Conservation (phyloP, 2,329 filamentous ascomycete species). For the Coniella vitis region DNA sequence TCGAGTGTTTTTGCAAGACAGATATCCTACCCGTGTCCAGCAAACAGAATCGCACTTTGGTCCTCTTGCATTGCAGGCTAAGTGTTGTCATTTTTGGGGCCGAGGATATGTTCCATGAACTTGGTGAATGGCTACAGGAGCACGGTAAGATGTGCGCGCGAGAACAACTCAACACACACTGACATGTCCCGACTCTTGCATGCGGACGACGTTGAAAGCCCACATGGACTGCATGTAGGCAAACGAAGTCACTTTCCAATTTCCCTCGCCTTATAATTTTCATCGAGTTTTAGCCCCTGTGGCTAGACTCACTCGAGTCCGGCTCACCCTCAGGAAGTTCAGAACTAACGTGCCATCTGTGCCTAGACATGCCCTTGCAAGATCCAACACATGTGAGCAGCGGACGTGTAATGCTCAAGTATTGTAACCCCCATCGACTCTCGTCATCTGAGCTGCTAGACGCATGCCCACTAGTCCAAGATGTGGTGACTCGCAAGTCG, state of each 20-base stretch:
- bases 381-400: background rate
- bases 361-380: background rate
- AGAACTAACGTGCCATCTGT: too few species aligned
- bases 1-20: constrained; percentile 4
- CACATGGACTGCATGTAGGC: too few species aligned
- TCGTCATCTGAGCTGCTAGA: background rate
- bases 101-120: background rate
- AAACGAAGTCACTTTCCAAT: too few species aligned
- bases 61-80: constrained; percentile 5
- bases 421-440: constrained; percentile 12
- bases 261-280: too few species aligned
- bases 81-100: background rate
- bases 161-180: too few species aligned
- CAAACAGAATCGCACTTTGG: background rate
- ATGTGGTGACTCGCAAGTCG: background rate
- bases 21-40: background rate
- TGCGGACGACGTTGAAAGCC: too few species aligned
- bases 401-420: background rate
- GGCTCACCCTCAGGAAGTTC: too few species aligned
- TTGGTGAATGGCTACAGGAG: constrained; percentile 4
- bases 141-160: too few species aligned
- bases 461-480: background rate
- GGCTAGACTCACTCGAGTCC: too few species aligned
- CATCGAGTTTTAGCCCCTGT: too few species aligned
- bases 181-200: too few species aligned